Evolutionary conservation across 345 rosid genomes (phyloP), one percentile per base, ranked within the genome.

Genomic region (Hibiscus tridactylites): DNA sequence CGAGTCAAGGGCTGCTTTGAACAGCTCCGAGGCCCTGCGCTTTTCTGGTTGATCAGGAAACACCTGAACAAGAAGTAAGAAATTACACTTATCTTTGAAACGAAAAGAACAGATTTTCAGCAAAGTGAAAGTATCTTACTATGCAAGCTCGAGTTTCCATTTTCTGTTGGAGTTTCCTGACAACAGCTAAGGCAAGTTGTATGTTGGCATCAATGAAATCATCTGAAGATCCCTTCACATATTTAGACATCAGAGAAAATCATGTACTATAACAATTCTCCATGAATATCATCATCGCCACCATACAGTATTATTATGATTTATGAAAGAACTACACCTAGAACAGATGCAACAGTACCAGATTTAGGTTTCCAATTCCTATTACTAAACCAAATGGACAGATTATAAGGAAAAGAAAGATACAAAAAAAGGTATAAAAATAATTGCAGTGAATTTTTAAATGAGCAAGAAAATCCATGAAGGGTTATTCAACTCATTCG

Each of bases 151-250:
- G 82, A 67, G 89, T 88, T 71, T 88, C 88, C 63, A 64, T 83
- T 80, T 76, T 91, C 75, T 83, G 88, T 84, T 83, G 87, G 74
- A 94, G 92, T 79, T 91, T 91, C 82, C 85, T 86, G 59, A 91
- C 74, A 57, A 94, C 84, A 61, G 93, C 79, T 85, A 94, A 84
- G 19, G 87, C 91, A 57, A 94, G 80, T 79, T 94, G 98, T 79
- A 94, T 85, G 77, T 91, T 94, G 83, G 98, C 97, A 71, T 91
- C 97, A 71, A 83, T 94, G 82, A 87, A 94, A 21, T 94, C 98
- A 78, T 91, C 96, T 81, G 98, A 94, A 77, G 97, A 91, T 75
- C 97, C 98, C 97, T 91, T 83, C 81, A 85, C 81, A 85, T 35
- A 33, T 77, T 83, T 73, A 80, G 86, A 65, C 80, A 74, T 74